A percentile compares a stretch with the other conserved stretches of the same genome.
Evolutionary conservation across 1,284 basidiomycete species (phyloP).

Genomic region (Tilletia setariae): DNA sequence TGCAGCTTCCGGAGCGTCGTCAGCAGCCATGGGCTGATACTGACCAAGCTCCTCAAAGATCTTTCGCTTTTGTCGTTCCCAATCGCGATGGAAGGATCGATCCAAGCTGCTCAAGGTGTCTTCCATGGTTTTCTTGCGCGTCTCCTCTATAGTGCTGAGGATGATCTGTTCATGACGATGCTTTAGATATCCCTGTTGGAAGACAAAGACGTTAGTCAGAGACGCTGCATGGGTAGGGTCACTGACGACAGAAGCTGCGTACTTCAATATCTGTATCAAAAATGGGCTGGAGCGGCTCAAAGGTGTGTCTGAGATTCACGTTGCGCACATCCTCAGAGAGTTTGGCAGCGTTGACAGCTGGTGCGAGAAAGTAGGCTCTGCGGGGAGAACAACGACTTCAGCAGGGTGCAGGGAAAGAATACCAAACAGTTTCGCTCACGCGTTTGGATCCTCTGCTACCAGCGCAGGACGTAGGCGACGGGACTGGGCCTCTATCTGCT

Average conservation of each 20-base stretch:
- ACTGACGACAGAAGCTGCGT: neutral
- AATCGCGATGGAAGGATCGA: conserved; percentile 72
- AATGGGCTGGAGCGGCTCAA: conserved; percentile 79
- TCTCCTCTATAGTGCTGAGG: conserved; percentile 87
- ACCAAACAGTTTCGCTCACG: conserved; percentile 11
- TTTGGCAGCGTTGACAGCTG: conserved; percentile 76
- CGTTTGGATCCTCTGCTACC: conserved; percentile 57
- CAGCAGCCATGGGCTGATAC: conserved; percentile 30
- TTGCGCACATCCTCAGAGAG: conserved; percentile 61
- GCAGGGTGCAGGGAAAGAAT: conserved; percentile 26
- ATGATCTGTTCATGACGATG: conserved; percentile 91
- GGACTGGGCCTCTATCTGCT: conserved; percentile 81
- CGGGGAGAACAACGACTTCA: conserved; percentile 31
- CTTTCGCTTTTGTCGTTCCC: conserved; percentile 82
- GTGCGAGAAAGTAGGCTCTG: conserved; percentile 69
- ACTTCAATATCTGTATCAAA: conserved; percentile 80
- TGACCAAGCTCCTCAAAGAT: conserved; percentile 83
- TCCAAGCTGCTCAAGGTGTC: conserved; percentile 79
- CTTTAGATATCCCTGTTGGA: conserved; percentile 69
- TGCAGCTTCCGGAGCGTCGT: neutral
- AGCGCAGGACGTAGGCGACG: conserved; percentile 64
- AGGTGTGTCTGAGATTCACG: conserved; percentile 62
- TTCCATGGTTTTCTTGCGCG: conserved; percentile 71
- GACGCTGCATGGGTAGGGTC: neutral
- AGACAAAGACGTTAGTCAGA: neutral